phyloP scores from a whole-genome alignment of 1,139 yeast genomes.

The Pichia sp. region DNA sequence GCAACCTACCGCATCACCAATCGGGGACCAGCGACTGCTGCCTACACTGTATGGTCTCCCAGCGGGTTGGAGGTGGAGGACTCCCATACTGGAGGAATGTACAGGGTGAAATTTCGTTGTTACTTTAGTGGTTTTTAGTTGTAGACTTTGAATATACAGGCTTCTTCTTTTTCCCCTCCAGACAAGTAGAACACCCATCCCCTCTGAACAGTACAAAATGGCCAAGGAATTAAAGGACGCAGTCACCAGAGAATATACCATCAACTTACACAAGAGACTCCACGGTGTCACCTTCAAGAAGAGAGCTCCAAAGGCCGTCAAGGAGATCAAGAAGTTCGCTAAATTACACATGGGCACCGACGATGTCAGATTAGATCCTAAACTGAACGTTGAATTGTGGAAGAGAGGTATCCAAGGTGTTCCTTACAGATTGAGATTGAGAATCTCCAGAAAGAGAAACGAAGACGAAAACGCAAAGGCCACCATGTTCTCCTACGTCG shows the following conservation, averaged over 20 bases:
- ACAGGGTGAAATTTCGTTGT: background rate
- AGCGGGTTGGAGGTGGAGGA: background rate
- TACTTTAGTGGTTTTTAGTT: background rate
- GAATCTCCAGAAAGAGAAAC: conserved; percentile 99
- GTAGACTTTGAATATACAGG: background rate
- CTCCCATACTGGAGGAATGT: no score
- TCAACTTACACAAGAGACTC: conserved; percentile 98
- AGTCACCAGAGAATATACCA: conserved; percentile 99
- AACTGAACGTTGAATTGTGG: conserved; percentile 98
- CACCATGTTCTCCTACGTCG: conserved; percentile 97
- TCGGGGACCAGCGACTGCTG: background rate
- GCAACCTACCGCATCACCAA: background rate
- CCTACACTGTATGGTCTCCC: background rate
- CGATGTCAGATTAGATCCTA: conserved; percentile 99
- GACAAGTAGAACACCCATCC: conserved; percentile 1
- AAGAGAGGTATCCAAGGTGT: conserved; percentile 99
- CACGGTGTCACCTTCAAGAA: conserved; percentile 99
- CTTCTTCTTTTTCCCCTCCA: no score
- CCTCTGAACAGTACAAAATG: conserved; percentile 31
- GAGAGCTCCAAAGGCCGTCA: conserved; percentile 99
- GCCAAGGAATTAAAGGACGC: conserved; percentile 94
- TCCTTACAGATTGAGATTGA: conserved; percentile 96
- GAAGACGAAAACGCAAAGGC: conserved; percentile 99
- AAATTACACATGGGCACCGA: conserved; percentile 98
- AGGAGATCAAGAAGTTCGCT: conserved; percentile 98